Base-by-base conservation (phyloP, 2,329 filamentous ascomycete genomes). In the Mollisiaceae sp. region DNA sequence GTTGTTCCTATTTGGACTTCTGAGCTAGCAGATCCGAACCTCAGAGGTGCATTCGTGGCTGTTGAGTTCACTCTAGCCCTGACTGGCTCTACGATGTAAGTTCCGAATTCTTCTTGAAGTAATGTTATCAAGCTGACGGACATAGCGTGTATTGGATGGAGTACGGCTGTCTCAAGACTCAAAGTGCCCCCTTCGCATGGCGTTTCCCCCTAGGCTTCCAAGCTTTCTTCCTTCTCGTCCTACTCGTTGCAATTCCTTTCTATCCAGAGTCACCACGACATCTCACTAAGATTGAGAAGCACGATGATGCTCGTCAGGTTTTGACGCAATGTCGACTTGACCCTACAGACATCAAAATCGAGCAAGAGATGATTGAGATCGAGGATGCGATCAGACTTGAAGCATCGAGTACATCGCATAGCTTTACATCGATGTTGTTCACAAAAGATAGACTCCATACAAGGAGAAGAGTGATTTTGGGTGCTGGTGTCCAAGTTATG, bases 401-500 rank as follows among this genome's bases (percentile, higher is more conserved):
- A 58, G 55, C 55, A 39, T 58, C 38, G 27, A 58, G 38, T 22
- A 54, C 50, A 14, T 27, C 50, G 14, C 50, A 54, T 12, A 54
- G 50, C 50, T 54, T 54, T 22, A 39, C 11, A 11, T 39, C 55
- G 52, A 74, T 74, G 72, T 60, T 74, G 27, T 72, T 70, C 35
- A 43, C 45, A 24, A 64, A 60, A 8, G 62, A 64, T 22, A 59
- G 52, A 38, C 50, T 64, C 8, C 62, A 64, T 32, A 64, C 58
- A 9, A 47, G 62, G 24, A 41, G 62, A 69, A 35, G 71, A 91
- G 77, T 4, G 86, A 85, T 0, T 77, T 83, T 0, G 83, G 90
- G 72, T 82, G 84, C 35, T 90, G 89, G 88, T 79, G 89, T 83
- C 9, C 90, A 86, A 66, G 85, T 92, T 57, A 81, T 93, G 0